phyloP scores from a whole-genome alignment of 1,284 basidiomycete species.

The Austroboletus olivaceoglutinosus region DNA sequence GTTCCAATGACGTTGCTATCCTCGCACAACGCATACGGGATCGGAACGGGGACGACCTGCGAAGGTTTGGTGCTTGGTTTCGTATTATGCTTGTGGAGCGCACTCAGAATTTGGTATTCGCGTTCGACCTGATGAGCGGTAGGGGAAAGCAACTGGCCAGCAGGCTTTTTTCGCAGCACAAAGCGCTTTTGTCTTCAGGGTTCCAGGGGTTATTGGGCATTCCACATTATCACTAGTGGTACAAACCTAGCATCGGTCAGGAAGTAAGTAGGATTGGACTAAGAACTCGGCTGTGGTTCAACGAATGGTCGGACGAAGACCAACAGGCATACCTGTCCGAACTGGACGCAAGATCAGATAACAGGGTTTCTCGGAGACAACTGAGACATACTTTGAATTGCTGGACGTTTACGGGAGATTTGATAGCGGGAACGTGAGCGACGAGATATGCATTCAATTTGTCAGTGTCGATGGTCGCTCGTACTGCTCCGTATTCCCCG shows the following conservation, averaged over 20 bases:
- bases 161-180: conserved; percentile 93
- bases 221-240: neutral
- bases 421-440: conserved; percentile 55
- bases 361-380: neutral
- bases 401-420: conserved; percentile 74
- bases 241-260: conserved; percentile 69
- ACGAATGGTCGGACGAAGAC: conserved; percentile 1
- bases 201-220: conserved; percentile 11
- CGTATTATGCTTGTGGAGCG: conserved; percentile 73
- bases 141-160: conserved; percentile 77
- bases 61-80: conserved; percentile 48
- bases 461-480: conserved; percentile 66
- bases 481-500: conserved; percentile 71
- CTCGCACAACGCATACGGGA: conserved; percentile 81
- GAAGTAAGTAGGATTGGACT: conserved; percentile 97
- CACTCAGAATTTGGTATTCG: conserved; percentile 80
- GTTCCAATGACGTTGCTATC: conserved; percentile 80
- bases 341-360: conserved; percentile 44
- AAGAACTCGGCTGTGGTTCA: conserved; percentile 3
- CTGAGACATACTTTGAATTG: conserved; percentile 78
- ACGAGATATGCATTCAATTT: conserved; percentile 70
- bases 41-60: conserved; percentile 77
- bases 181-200: conserved; percentile 56
- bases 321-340: conserved; percentile 65
- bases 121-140: conserved; percentile 95